phyloP scores from a whole-genome alignment of 768 basidiomycete species.

The Agrocybe praecox region DNA sequence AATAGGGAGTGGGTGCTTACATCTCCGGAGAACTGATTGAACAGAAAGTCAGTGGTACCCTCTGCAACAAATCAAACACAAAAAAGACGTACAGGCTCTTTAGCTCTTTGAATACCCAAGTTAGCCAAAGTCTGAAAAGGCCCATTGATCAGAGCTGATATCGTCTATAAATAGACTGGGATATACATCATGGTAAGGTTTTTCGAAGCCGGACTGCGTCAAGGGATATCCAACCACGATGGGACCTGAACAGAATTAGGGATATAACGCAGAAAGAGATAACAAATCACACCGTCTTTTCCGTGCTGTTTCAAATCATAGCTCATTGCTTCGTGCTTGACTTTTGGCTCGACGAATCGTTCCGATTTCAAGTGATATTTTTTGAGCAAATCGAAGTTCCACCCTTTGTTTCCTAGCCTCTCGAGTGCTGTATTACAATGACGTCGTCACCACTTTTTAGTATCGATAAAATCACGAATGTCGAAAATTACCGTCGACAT shows the following conservation, averaged over 20 bases:
- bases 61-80: neutral
- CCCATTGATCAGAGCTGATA: neutral
- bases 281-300: neutral
- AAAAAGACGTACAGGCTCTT: neutral
- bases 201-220: slow-evolving; percentile 1
- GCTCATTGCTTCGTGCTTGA: slow-evolving; percentile 2
- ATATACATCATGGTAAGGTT: neutral
- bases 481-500: neutral
- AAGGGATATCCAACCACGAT: neutral
- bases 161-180: neutral
- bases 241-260: neutral
- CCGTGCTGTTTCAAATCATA: slow-evolving; percentile 2
- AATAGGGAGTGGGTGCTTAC: neutral
- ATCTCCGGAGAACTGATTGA: neutral
- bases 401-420: neutral
- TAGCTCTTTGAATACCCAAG: slow-evolving; percentile 1
- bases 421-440: neutral
- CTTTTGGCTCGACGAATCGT: neutral
- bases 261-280: neutral
- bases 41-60: neutral
- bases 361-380: slow-evolving; percentile 4
- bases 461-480: neutral
- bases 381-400: slow-evolving; percentile 4
- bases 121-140: neutral
- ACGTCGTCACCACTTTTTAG: neutral